phyloP scores from a whole-genome alignment of 257 asterid genomes.

The Thymus quinquecostatus region DNA sequence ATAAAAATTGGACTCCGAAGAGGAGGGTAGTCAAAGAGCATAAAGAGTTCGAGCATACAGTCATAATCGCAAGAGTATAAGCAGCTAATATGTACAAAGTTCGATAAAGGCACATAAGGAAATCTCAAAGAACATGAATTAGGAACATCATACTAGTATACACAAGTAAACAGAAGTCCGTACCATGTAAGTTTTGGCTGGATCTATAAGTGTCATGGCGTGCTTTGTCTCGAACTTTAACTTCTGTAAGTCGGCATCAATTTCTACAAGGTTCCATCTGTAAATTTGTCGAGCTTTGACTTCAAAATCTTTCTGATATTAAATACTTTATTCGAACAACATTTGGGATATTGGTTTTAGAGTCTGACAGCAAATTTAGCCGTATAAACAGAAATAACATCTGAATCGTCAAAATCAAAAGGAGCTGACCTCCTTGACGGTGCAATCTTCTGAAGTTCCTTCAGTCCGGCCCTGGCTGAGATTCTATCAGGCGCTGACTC shows the following conservation, averaged over 20 bases:
- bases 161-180: conserved; percentile 15
- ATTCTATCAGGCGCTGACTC: conserved; percentile 92
- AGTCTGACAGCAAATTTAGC: neutral
- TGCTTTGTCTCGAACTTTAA: conserved; percentile 73
- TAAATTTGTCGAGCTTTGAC: conserved; percentile 3
- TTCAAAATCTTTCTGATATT: too few species aligned
- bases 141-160: conserved; percentile 19
- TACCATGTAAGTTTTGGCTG: conserved; percentile 97
- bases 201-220: conserved; percentile 84
- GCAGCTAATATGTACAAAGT: neutral
- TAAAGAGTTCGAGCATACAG: neutral
- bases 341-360: neutral
- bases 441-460: conserved; percentile 79
- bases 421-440: conserved; percentile 69
- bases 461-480: conserved; percentile 81
- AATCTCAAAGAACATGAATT: conserved; percentile 17
- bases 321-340: too few species aligned
- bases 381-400: conserved; percentile 15
- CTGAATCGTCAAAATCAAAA: conserved; percentile 15
- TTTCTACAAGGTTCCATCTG: conserved; percentile 98
- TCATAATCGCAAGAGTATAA: neutral
- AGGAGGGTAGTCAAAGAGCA: neutral
- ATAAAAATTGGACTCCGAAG: neutral
- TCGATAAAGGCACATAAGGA: neutral
- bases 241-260: conserved; percentile 78